Conservation (phyloP, 179 eudicot genomes). For the Spinacia oleracea region DNA sequence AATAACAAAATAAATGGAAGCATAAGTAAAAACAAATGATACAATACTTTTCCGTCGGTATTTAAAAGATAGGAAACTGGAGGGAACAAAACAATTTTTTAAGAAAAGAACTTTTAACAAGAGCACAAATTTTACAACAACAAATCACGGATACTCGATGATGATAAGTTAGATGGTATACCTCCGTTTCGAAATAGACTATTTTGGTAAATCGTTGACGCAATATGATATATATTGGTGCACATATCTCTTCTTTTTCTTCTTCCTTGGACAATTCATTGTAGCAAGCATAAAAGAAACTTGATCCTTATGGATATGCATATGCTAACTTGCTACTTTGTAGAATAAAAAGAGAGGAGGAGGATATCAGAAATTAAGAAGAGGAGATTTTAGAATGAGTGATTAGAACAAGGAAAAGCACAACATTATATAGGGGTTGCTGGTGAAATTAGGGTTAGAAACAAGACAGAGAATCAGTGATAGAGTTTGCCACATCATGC, state of each 20-base stretch:
- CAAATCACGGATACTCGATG: too few relatives aligned
- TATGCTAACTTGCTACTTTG: neutral
- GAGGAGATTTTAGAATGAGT: too few relatives aligned
- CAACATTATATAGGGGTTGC: neutral
- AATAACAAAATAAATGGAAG: too few relatives aligned
- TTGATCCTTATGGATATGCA: slow-evolving; percentile 2
- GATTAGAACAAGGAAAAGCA: too few relatives aligned
- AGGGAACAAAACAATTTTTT: too few relatives aligned
- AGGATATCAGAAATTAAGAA: neutral
- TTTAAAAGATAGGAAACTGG: too few relatives aligned
- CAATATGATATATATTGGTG: neutral
- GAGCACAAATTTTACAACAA: too few relatives aligned
- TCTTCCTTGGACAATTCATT: neutral
- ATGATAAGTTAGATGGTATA: neutral
- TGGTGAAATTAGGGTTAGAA: too few relatives aligned
- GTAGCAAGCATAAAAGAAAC: neutral
- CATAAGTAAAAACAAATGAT: too few relatives aligned
- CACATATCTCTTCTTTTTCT: neutral
- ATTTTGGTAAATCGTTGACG: neutral
- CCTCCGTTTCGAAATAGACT: neutral
- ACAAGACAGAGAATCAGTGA: too few relatives aligned
- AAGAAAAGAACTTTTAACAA: too few relatives aligned
- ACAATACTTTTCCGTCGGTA: too few relatives aligned
- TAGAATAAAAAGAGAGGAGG: neutral
- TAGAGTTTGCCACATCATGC: neutral